Conservation (phyloP, 805 yeast genomes). For the Saturnispora bothae region DNA sequence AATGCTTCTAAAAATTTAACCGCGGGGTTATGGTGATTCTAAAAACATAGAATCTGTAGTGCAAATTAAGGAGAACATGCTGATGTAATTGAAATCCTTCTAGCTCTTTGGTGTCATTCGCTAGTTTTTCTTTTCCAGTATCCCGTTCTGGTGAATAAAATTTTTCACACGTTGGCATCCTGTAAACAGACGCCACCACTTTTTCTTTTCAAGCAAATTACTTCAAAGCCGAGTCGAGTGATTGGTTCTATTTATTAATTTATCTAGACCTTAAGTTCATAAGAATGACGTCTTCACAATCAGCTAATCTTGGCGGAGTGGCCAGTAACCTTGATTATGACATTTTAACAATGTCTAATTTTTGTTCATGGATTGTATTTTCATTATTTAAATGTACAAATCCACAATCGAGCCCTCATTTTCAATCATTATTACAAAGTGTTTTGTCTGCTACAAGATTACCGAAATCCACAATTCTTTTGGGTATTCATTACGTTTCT, state of each 20-base stretch:
- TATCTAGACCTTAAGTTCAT: slow-evolving; percentile 9
- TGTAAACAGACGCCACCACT: no score
- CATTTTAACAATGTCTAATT: slow-evolving; percentile 66
- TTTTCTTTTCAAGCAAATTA: no score
- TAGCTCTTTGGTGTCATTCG: no score
- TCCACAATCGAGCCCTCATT: slow-evolving; percentile 35
- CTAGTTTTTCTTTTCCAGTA: no score
- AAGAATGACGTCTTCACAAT: slow-evolving; percentile 15
- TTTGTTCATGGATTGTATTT: slow-evolving; percentile 62
- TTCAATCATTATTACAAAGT: slow-evolving; percentile 49
- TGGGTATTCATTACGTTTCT: slow-evolving; percentile 71
- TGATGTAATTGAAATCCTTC: no score
- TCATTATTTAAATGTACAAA: slow-evolving; percentile 48
- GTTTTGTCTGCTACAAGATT: slow-evolving; percentile 81
- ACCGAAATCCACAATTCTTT: slow-evolving; percentile 69
- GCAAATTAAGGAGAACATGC: no score
- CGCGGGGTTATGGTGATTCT: no score
- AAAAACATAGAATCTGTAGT: no score
- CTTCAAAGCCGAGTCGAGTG: no score
- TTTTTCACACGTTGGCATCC: no score
- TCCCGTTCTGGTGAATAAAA: no score
- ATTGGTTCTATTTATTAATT: slow-evolving; percentile 8
- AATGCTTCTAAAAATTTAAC: no score
- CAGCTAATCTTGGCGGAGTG: slow-evolving; percentile 53
- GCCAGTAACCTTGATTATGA: slow-evolving; percentile 72